Evolutionary conservation across 2,329 filamentous ascomycete genomes (phyloP), one percentile per base, ranked within the genome.

Genomic region (Hypoxylon sp.): DNA sequence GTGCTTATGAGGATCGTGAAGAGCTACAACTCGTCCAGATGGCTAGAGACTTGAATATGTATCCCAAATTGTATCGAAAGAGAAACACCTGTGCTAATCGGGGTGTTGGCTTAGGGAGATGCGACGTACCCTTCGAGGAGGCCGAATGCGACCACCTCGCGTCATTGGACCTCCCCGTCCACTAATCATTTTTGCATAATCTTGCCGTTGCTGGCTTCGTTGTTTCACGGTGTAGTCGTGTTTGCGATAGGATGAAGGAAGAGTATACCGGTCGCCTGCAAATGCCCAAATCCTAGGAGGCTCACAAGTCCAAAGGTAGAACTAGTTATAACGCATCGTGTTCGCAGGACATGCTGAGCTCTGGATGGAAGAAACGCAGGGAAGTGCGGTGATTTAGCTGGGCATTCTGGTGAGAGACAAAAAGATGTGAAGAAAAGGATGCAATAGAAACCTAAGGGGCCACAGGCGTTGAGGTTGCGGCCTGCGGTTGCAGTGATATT

Each of bases 121-220:
- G 12, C 27, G 41, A 72, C 75, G 53, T 74, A 76, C 76, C 67
- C 75, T 68, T 62, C 76, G 69, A 46, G 76, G 76, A 59, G 75
- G 74, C 21, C 76, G 73, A 54, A 78, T 77, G 50, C 74, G 74
- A 39, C 74, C 73, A 9, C 73, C 70, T 34, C 75, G 70, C 59
- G 73, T 71, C 54, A 68, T 66, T 27, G 73, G 63, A 29, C 74
- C 75, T 67, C 76, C 76, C 29, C 76, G 71, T 57, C 76, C 74
- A 27, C 75, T 76, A 54, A 78, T 78, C 76, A 78, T 78, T 21
- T 71, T 68, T 61, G 50, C 56, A 61, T 59, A 60, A 29, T 51
- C 37, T 45, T 16, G 46, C 47, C 46, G 16, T 29, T 23, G 37
- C n/a, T 9, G 30, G 19, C 1, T 39, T 12, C n/a, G 16, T 21